Evolutionary conservation across 345 rosid genomes (phyloP).

Genomic region (Euphorbia lathyris): DNA sequence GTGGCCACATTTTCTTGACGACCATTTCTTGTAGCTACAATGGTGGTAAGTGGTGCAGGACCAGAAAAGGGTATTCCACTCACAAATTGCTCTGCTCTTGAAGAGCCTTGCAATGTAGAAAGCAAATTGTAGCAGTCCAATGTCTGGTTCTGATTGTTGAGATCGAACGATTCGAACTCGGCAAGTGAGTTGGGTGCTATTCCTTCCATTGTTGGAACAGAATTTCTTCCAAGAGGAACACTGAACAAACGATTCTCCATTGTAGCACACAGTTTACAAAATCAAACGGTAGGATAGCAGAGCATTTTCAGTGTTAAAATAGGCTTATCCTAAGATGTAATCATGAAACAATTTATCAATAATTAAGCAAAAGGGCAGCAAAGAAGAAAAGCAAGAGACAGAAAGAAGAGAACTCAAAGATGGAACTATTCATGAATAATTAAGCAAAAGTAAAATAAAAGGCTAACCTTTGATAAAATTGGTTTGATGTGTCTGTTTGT

Average conservation of each 20-base stretch:
- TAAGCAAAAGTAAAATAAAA: slow-evolving; percentile 15
- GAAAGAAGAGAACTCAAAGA: no score
- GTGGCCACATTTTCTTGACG: slow-evolving; percentile 36
- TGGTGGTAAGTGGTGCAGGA: slow-evolving; percentile 28
- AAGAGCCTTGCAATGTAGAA: slow-evolving; percentile 37
- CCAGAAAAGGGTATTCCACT: slow-evolving; percentile 36
- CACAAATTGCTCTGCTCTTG: slow-evolving; percentile 28
- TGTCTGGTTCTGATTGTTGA: slow-evolving; percentile 28
- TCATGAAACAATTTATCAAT: no score
- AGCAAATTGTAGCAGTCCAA: slow-evolving; percentile 26
- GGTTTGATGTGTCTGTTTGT: neutral
- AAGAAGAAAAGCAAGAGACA: no score
- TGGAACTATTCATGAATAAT: neutral
- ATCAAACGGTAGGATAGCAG: slow-evolving; percentile 7
- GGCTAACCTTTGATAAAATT: slow-evolving; percentile 31
- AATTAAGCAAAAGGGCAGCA: no score
- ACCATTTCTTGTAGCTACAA: slow-evolving; percentile 32
- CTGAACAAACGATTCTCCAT: slow-evolving; percentile 51
- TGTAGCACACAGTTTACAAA: neutral
- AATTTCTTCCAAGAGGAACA: slow-evolving; percentile 36
- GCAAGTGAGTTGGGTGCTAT: slow-evolving; percentile 21
- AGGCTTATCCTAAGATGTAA: no score
- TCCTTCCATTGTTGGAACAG: slow-evolving; percentile 31
- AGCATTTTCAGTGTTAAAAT: neutral
- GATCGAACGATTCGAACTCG: slow-evolving; percentile 30